A percentile compares a stretch with the other conserved stretches of the same genome.
Evolutionary conservation across 169 alveolate genomes (phyloP).

Genomic region (Babesia sp.): DNA sequence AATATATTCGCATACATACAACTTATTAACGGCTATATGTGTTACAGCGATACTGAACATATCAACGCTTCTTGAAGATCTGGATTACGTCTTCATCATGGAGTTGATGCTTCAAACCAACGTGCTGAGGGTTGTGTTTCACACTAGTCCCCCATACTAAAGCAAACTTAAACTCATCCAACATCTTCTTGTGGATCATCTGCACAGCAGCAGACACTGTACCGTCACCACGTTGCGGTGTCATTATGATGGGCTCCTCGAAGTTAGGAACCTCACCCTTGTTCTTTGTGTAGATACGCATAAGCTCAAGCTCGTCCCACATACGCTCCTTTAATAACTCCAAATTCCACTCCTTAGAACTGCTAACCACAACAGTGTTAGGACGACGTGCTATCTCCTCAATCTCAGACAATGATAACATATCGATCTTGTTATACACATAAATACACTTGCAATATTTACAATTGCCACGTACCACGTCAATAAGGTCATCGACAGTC

Average conservation of each 20-base stretch:
- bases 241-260: conserved; percentile 91
- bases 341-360: conserved; percentile 70
- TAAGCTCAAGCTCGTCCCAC: conserved; percentile 67
- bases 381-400: conserved; percentile 79
- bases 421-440: conserved; percentile 90
- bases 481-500: conserved; percentile 95
- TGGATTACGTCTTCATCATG: conserved; percentile 84
- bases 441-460: conserved; percentile 89
- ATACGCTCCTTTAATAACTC: conserved; percentile 68
- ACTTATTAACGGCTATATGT: no score
- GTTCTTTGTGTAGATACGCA: conserved; percentile 93
- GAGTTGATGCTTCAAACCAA: conserved; percentile 85
- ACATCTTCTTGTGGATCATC: conserved; percentile 74
- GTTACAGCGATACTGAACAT: no score
- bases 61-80: conserved; percentile 69
- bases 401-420: conserved; percentile 69
- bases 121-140: conserved; percentile 93
- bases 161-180: conserved; percentile 89
- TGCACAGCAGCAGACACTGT: conserved; percentile 67
- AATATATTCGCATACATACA: no score
- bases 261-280: conserved; percentile 94
- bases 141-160: conserved; percentile 97
- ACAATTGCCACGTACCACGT: conserved; percentile 94
- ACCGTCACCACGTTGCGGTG: conserved; percentile 76
- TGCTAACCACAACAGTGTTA: conserved; percentile 90